Conservation (phyloP, 1,284 basidiomycete species). For the Melanopsichium pennsylvanicum region DNA sequence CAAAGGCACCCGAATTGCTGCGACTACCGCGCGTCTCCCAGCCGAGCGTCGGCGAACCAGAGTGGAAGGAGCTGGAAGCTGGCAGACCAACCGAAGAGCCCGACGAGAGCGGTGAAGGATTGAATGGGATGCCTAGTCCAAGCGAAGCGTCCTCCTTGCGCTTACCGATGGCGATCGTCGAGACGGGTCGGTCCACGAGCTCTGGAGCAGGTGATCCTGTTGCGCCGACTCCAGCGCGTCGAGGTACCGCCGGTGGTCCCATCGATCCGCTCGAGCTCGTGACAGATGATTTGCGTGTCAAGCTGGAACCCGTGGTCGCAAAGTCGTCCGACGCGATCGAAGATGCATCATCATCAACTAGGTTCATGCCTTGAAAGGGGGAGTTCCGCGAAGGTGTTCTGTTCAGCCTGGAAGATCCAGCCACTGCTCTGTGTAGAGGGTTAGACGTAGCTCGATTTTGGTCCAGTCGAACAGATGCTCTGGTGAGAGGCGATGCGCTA, state of each 20-base stretch:
- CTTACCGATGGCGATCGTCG: slow-evolving; percentile 40
- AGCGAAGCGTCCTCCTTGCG: slow-evolving; percentile 37
- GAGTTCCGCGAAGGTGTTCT: slow-evolving; percentile 27
- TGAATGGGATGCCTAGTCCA: slow-evolving; percentile 39
- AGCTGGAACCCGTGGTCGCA: slow-evolving; percentile 21
- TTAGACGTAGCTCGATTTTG: slow-evolving; percentile 32
- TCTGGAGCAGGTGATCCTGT: slow-evolving; percentile 25
- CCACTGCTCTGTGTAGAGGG: slow-evolving; percentile 31
- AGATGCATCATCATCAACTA: slow-evolving; percentile 33
- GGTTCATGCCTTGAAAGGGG: slow-evolving; percentile 4
- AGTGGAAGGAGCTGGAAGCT: slow-evolving; percentile 30
- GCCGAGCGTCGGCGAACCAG: slow-evolving; percentile 26
- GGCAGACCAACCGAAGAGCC: slow-evolving; percentile 19
- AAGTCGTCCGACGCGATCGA: slow-evolving; percentile 35
- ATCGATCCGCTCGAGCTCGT: slow-evolving; percentile 44
- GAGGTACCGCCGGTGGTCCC: slow-evolving; percentile 41
- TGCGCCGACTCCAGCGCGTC: slow-evolving; percentile 18
- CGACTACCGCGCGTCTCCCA: slow-evolving; percentile 33
- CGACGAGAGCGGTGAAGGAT: slow-evolving; percentile 39
- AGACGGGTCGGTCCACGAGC: slow-evolving; percentile 23
- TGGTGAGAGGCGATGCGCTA: slow-evolving; percentile 12
- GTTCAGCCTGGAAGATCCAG: slow-evolving; percentile 18
- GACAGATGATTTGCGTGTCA: slow-evolving; percentile 46
- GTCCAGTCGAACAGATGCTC: slow-evolving; percentile 19
- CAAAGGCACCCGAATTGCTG: slow-evolving; percentile 31